These are phyloP conservation scores for Angomonas deanei DNA, from an alignment of 208 protist species.

Conservation along the genomic window DNA sequence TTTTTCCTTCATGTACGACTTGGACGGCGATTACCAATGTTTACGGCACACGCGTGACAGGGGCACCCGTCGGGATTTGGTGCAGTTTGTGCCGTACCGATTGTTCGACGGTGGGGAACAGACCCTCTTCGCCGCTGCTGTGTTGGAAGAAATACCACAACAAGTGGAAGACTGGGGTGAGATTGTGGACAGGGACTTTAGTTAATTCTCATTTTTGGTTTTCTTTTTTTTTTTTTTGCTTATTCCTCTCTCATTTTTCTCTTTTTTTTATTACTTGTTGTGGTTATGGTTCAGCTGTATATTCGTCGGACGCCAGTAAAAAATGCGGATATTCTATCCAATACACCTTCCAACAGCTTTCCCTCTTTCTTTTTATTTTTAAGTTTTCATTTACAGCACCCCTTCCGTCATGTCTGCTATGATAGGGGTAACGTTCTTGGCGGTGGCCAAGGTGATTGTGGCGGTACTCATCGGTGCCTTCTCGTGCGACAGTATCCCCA, in stretches of 20 bases:
- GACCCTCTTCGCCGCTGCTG: slow-evolving; percentile 28
- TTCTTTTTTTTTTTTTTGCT: too few relatives aligned
- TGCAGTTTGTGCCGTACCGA: slow-evolving; percentile 67
- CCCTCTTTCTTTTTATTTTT: slow-evolving; percentile 8
- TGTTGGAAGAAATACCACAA: slow-evolving; percentile 35
- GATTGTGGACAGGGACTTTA: too few relatives aligned
- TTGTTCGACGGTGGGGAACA: slow-evolving; percentile 23
- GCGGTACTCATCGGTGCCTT: slow-evolving; percentile 63
- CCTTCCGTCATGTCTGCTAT: slow-evolving; percentile 13
- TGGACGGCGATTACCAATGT: slow-evolving; percentile 92
- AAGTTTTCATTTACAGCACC: not conserved
- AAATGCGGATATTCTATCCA: not conserved
- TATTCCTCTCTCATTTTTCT: too few relatives aligned
- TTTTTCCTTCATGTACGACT: slow-evolving; percentile 69
- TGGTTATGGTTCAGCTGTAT: too few relatives aligned
- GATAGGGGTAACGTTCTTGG: slow-evolving; percentile 58
- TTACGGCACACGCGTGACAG: slow-evolving; percentile 47
- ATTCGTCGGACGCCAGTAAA: not conserved
- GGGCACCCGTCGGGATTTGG: too few relatives aligned
- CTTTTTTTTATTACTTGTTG: too few relatives aligned
- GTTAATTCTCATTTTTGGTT: too few relatives aligned
- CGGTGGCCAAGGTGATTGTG: slow-evolving; percentile 71
- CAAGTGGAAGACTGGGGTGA: slow-evolving; percentile 41
- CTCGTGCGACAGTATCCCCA: slow-evolving; percentile 47
- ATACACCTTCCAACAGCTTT: too few relatives aligned